These are phyloP conservation scores for Letharia lupina DNA, from an alignment of 495 filamentous ascomycete genomes.

Conservation along the genomic window DNA sequence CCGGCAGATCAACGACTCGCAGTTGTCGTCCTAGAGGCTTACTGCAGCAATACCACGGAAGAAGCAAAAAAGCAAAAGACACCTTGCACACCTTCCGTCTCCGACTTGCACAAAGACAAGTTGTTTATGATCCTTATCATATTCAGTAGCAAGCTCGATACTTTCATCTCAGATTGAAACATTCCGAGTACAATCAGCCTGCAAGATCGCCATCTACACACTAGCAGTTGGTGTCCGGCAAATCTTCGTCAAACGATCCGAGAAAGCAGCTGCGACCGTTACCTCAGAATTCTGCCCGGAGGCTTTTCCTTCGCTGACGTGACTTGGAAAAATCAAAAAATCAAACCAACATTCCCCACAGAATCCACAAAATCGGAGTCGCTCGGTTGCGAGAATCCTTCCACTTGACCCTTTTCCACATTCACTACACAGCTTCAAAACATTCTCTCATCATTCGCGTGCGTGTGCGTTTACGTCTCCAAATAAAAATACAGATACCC, in stretches of 20 bases:
- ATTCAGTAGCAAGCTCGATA: not conserved
- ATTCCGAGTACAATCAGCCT: conserved; percentile 10
- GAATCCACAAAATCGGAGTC: not conserved
- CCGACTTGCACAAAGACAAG: not conserved
- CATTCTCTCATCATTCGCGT: conserved; percentile 5
- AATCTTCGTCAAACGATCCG: conserved; percentile 4
- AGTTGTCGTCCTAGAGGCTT: not conserved
- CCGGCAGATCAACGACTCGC: not conserved
- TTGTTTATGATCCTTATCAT: not conserved
- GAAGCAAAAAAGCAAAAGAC: not conserved
- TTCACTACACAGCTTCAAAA: not conserved
- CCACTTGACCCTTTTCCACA: not conserved
- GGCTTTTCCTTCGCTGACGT: not conserved
- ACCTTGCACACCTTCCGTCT: not conserved
- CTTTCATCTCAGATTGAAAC: not conserved
- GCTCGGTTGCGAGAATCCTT: not conserved
- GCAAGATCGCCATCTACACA: not conserved
- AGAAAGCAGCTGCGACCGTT: conserved; percentile 1
- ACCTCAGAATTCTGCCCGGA: not conserved
- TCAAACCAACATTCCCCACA: not conserved
- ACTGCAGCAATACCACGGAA: not conserved
- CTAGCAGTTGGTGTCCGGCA: conserved; percentile 10
- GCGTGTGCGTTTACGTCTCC: conserved; percentile 3
- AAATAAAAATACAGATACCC: conserved; percentile 10
- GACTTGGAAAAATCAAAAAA: not conserved